phyloP scores from a whole-genome alignment of 257 asterid species.

The Solanum boliviense region DNA sequence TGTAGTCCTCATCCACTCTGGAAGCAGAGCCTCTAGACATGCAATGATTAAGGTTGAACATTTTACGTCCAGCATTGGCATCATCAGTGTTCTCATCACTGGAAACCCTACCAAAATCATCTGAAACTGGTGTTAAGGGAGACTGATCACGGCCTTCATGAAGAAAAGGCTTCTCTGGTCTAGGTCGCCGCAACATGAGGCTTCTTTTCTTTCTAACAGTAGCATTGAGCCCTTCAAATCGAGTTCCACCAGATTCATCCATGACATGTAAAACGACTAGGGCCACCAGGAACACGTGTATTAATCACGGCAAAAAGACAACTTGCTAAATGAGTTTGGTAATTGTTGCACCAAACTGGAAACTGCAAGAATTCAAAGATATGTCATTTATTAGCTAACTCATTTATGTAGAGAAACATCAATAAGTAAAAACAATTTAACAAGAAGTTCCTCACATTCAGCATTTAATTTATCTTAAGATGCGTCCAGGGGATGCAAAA shows the following conservation, averaged over 20 bases:
- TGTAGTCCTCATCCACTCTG: slow-evolving; percentile 13
- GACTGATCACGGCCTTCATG: slow-evolving; percentile 36
- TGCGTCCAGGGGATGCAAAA: neutral
- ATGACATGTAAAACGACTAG: slow-evolving; percentile 13
- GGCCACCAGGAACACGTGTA: neutral
- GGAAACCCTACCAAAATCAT: slow-evolving; percentile 51
- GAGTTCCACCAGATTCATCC: slow-evolving; percentile 54
- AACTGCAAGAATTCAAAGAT: neutral
- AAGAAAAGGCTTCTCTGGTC: slow-evolving; percentile 44
- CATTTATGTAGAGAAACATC: neutral
- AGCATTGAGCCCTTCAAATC: slow-evolving; percentile 32
- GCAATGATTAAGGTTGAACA: slow-evolving; percentile 68
- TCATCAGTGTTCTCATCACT: slow-evolving; percentile 64
- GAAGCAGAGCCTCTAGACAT: slow-evolving; percentile 54
- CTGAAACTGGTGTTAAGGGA: slow-evolving; percentile 44
- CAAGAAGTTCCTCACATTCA: neutral
- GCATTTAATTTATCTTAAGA: neutral
- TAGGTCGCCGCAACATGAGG: slow-evolving; percentile 62
- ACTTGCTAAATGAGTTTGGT: neutral
- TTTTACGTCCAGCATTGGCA: slow-evolving; percentile 49
- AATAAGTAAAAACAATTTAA: neutral
- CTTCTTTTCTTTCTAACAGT: slow-evolving; percentile 65
- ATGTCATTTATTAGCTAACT: neutral
- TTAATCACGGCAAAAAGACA: neutral
- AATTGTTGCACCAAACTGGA: slow-evolving; percentile 8